A percentile compares a stretch with the other conserved stretches of the same genome.
Evolutionary conservation across 768 basidiomycete genomes (phyloP).

Genomic region (Megacollybia marginata): DNA sequence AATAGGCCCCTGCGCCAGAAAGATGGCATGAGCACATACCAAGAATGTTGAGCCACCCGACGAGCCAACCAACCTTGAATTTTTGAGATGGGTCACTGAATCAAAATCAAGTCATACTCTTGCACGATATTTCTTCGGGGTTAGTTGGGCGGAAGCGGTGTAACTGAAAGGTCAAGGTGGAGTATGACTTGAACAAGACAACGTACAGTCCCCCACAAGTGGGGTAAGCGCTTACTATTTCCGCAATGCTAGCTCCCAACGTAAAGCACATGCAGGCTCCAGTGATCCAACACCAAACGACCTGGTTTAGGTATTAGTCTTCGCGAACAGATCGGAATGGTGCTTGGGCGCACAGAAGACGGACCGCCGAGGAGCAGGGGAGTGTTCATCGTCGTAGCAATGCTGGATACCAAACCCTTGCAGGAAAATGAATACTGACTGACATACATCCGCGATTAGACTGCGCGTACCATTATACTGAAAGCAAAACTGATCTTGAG

Average conservation of each 20-base stretch:
- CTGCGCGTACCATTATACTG: constrained; percentile 55
- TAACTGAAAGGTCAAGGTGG: constrained; percentile 35
- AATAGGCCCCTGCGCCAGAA: not conserved
- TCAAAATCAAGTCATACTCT: constrained; percentile 21
- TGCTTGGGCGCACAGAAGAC: constrained; percentile 39
- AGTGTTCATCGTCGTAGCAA: constrained; percentile 75
- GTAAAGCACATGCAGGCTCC: constrained; percentile 70
- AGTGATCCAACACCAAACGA: constrained; percentile 70
- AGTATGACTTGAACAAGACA: not conserved
- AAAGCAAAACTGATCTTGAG: constrained; percentile 65
- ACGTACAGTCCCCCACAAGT: constrained; percentile 67
- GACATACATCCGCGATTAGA: not conserved
- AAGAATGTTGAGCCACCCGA: constrained; percentile 80
- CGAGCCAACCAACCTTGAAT: constrained; percentile 61
- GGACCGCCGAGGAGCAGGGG: constrained; percentile 65
- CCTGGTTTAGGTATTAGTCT: constrained; percentile 20
- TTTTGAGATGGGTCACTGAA: not conserved
- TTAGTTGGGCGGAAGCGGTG: constrained; percentile 74
- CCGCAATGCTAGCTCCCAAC: constrained; percentile 65
- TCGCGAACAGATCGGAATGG: not conserved
- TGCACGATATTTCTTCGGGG: constrained; percentile 57
- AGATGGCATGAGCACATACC: constrained; percentile 28
- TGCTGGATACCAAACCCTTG: constrained; percentile 66
- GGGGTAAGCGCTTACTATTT: constrained; percentile 71
- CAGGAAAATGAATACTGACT: not conserved